Base-by-base conservation (phyloP, 768 basidiomycete genomes). In the Pisolithus tinctorius region DNA sequence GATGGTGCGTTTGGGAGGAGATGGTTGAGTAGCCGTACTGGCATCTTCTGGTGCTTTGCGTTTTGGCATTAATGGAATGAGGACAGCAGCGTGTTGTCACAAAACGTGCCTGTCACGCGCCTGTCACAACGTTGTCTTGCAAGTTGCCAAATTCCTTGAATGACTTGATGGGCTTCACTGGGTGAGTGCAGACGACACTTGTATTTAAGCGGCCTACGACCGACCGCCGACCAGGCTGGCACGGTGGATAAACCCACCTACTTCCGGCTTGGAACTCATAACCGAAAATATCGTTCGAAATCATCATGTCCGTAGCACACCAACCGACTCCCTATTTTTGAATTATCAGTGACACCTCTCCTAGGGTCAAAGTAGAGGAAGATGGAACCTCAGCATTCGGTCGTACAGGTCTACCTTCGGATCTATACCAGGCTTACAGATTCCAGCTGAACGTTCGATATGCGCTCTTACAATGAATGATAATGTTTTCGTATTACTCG, bases 201-300 rank as follows among this genome's bases (percentile, higher is more conserved):
- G 34, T 34, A 13, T 17, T 44, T 31, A 34, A 48, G 29, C 13
- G 16, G 9, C 26, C 34, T 45, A 3, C 25, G 39, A 26, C 56
- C 56, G 31, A 47, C 51, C 43, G 53, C 51, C 31, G 29, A 48
- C 25, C 57, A 89, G 88, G 43, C 70, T 91, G 48, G 88, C 86
- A 40, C 78, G 88, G 56, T 89, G 87, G 88, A 77, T 83, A 27
- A 88, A 90, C 67, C 84, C 88, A n/a, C 88, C 88, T 4, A 74
- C 82, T 10, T 76, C 79, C 49, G 86, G 86, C 27, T 66, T 90
- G 20, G 77, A 83, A 47, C 74, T 84, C 45, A 82, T 90, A 34
- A 69, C 74, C 54, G 78, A 86, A 41, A 89, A 89, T 56, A 82
- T 91, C 42, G 53, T 72, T 2, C 71, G 74, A 36, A 90, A 90